phyloP scores from a whole-genome alignment of 306 rosid genomes.

The Prosopis cineraria region DNA sequence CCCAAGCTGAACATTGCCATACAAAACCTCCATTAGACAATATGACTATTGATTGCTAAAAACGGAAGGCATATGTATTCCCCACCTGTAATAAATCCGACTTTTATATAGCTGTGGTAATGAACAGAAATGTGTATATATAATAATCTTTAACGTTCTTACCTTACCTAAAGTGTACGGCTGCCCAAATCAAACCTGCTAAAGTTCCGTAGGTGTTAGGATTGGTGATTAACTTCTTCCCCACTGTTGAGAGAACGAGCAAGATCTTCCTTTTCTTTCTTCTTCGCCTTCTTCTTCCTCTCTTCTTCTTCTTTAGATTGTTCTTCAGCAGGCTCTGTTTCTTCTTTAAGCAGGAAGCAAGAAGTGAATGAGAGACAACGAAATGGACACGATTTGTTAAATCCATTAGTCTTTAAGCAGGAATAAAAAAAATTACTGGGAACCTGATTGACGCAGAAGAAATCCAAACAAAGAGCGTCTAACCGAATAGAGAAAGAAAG shows the following conservation, averaged over 20 bases:
- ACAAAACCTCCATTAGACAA: conserved; percentile 80
- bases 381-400: conserved; percentile 9
- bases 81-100: conserved; percentile 63
- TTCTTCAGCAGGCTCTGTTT: conserved; percentile 47
- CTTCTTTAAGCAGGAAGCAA: conserved; percentile 51
- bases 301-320: conserved; percentile 69
- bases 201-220: conserved; percentile 93
- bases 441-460: background rate
- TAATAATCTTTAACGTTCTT: background rate
- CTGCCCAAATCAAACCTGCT: conserved; percentile 76
- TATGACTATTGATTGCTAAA: conserved; percentile 58
- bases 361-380: conserved; percentile 26
- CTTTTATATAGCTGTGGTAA: background rate
- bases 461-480: conserved; percentile 29
- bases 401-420: background rate
- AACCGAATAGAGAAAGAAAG: conserved; percentile 27
- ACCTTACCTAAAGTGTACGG: conserved; percentile 82
- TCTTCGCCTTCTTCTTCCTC: conserved; percentile 51
- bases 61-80: conserved; percentile 70
- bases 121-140: background rate
- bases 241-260: conserved; percentile 67
- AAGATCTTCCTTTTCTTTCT: conserved; percentile 49
- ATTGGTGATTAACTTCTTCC: conserved; percentile 65
- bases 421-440: background rate
- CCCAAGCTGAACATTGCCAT: conserved; percentile 99